Evolutionary conservation across 2,329 filamentous ascomycete genomes (phyloP), one percentile per base, ranked within the genome.

Genomic region (Verticillium zaregamsianum): DNA sequence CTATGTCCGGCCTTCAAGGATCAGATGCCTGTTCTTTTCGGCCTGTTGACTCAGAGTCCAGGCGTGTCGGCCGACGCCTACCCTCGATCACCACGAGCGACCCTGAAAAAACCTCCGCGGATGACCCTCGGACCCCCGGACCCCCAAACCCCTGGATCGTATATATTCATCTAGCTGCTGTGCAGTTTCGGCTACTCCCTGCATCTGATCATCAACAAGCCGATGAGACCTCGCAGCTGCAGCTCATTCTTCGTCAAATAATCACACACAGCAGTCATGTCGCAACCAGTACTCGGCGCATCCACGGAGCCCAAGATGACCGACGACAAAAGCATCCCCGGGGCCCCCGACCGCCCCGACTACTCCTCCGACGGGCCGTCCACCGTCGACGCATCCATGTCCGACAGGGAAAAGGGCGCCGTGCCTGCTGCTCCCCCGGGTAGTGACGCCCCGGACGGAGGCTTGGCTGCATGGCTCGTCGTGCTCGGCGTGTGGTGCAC

Each of bases 391-490:
- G 17, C n/a, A 25, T 12, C n/a, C 20, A 23, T 52, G 9, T 25
- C n/a, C n/a, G 45, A 52, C 45, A 52, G 20, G 20, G 45, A 52
- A 52, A 52, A 52, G 45, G 45, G 45, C 11, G 45, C 45, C 45
- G 20, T 52, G n/a, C 37, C 37, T 17, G 14, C 37, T 7, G 37
- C 3, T 2, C 14, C 11, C 20, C 45, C 45, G n/a, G 45, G 45
- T 4, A 52, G 45, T 8, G 45, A 52, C 5, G 45, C 45, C 28
- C 66, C 66, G 15, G 69, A 70, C n/a, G 68, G 69, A n/a, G 69
- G 69, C 2, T 65, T 68, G 28, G 62, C 66, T 31, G 68, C 68
- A 11, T 70, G 69, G 69, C 61, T 70, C 15, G 68, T 70, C 37
- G 69, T 70, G 12, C 67, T 70, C 37, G 67, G 66, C 32, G 67